A percentile compares a stretch with the other conserved stretches of the same genome.
phyloP scores from a whole-genome alignment of 106 monocot species.

The Apostasia shenzhenica region DNA sequence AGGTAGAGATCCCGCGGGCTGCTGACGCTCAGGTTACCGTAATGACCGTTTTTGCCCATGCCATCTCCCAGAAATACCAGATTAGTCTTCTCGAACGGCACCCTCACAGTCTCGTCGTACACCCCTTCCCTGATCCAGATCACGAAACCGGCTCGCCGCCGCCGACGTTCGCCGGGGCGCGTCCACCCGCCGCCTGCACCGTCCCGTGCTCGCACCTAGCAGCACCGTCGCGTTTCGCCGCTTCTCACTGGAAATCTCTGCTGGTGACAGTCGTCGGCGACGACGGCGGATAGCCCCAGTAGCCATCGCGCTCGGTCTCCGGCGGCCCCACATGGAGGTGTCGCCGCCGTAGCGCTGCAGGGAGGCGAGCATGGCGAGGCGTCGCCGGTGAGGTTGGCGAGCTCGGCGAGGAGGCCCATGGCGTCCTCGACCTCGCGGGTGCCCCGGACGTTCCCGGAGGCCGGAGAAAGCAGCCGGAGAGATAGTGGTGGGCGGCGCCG shows the following conservation, averaged over 20 bases:
- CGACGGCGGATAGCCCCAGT: slow-evolving; percentile 30
- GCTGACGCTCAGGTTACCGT: slow-evolving; percentile 27
- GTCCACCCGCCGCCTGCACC: slow-evolving; percentile 23
- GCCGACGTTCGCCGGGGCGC: slow-evolving; percentile 28
- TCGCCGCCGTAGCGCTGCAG: slow-evolving; percentile 50
- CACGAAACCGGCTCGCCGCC: slow-evolving; percentile 29
- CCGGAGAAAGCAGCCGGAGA: neutral
- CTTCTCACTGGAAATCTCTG: slow-evolving; percentile 3
- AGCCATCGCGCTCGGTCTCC: slow-evolving; percentile 64
- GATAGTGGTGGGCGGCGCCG: neutral
- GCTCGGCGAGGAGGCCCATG: slow-evolving; percentile 11
- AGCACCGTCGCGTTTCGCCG: slow-evolving; percentile 38
- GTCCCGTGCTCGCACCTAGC: no score
- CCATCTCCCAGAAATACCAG: slow-evolving; percentile 63
- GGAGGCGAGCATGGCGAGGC: slow-evolving; percentile 44
- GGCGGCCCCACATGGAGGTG: slow-evolving; percentile 41
- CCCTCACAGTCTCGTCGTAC: slow-evolving; percentile 54
- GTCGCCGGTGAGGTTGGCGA: slow-evolving; percentile 42
- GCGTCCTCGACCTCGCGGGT: neutral
- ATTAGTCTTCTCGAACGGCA: slow-evolving; percentile 60
- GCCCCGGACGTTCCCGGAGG: neutral
- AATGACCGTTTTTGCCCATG: slow-evolving; percentile 74
- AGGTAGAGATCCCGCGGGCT: slow-evolving; percentile 47
- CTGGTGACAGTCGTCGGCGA: no score
- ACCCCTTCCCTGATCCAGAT: slow-evolving; percentile 53